Evolutionary conservation across 2,329 filamentous ascomycete genomes (phyloP).

Genomic region (Coleophoma crateriformis): DNA sequence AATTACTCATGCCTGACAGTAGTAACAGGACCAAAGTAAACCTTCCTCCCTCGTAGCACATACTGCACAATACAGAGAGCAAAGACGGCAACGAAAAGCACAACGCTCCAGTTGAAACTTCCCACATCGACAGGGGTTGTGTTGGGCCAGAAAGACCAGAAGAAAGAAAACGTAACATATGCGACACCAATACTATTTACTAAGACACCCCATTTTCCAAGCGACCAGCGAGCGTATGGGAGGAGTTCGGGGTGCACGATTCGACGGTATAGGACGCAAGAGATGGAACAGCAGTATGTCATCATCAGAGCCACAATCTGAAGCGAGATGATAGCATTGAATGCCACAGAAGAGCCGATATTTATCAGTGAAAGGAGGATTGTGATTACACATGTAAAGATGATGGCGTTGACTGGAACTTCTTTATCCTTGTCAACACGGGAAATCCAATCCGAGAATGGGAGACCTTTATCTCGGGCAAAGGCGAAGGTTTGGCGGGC

Average conservation of each 20-base stretch:
- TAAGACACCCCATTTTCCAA: conserved; percentile 35
- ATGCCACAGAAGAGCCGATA: conserved; percentile 42
- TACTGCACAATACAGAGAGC: conserved; percentile 17
- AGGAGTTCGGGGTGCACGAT: conserved; percentile 30
- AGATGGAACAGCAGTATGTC: conserved; percentile 43
- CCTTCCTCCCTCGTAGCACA: conserved; percentile 22
- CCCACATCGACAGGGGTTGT: conserved; percentile 26
- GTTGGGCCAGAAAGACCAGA: conserved; percentile 43
- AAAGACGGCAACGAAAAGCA: conserved; percentile 13
- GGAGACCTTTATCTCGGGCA: conserved; percentile 37
- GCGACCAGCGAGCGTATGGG: conserved; percentile 33
- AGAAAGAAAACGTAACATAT: conserved; percentile 37
- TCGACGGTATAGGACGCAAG: conserved; percentile 36
- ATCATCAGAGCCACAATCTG: conserved; percentile 41
- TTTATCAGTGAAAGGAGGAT: conserved; percentile 32
- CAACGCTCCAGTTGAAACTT: conserved; percentile 38
- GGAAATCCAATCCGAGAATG: conserved; percentile 30
- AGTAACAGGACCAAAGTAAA: conserved; percentile 22
- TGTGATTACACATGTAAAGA: conserved; percentile 10
- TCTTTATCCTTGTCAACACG: conserved; percentile 28
- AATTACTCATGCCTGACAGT: conserved; percentile 1
- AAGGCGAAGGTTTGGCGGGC: conserved; percentile 36
- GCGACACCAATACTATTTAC: conserved; percentile 35
- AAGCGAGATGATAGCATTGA: conserved; percentile 46
- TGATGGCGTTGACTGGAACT: conserved; percentile 33